Percentiles rank a stretch among this genome's conserved stretches.
Evolutionary conservation across 192 early-diverging fungal species (phyloP).

Genomic region (Thoreauomyces humboldtii): DNA sequence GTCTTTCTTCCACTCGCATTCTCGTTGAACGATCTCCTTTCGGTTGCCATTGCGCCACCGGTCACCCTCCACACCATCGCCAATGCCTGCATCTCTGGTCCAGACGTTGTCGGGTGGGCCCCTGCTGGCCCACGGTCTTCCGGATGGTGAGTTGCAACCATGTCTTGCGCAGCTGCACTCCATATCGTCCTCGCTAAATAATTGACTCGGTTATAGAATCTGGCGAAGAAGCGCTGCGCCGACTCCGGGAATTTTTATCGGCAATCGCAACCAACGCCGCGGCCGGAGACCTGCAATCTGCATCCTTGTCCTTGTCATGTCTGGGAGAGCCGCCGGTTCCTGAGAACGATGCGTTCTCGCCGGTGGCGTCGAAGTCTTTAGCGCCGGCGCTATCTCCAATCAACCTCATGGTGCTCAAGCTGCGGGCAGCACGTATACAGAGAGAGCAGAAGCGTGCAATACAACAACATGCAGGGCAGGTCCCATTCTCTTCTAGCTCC

Average conservation of each 20-base stretch:
- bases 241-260: constrained; percentile 21
- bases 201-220: constrained; percentile 3
- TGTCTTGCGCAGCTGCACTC: too few species aligned
- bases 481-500: constrained; percentile 1
- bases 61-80: too few species aligned
- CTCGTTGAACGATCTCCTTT: too few species aligned
- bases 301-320: constrained; percentile 8
- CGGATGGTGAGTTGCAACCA: too few species aligned
- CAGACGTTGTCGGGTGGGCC: too few species aligned
- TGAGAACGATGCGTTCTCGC: background rate
- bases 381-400: constrained; percentile 4
- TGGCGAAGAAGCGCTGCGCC: constrained; percentile 21
- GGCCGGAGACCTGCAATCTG: constrained; percentile 10
- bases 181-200: too few species aligned
- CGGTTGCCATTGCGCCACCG: too few species aligned
- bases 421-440: constrained; percentile 16
- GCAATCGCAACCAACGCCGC: constrained; percentile 20
- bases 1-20: too few species aligned
- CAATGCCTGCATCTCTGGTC: too few species aligned
- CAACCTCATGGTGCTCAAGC: constrained; percentile 6
- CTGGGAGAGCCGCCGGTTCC: constrained; percentile 20
- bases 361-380: background rate
- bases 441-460: constrained; percentile 16
- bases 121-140: too few species aligned
- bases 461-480: background rate